Conservation (phyloP, 1,284 basidiomycete genomes). For the Malassezia nana region DNA sequence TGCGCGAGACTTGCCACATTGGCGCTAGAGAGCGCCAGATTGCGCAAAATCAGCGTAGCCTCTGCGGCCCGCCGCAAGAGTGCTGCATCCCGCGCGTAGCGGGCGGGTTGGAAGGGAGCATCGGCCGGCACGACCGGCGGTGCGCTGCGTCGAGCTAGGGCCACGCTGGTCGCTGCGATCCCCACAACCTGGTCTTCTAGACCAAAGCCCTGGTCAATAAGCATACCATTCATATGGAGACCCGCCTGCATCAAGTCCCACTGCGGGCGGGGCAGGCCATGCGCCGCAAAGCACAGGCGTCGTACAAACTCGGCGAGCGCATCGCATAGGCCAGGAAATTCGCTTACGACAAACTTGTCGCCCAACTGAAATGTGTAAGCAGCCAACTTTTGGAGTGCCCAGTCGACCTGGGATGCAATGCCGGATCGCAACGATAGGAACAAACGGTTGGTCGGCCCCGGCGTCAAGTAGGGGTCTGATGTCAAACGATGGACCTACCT, state of each 20-base stretch:
- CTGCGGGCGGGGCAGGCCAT: constrained; percentile 17
- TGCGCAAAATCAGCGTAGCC: constrained; percentile 33
- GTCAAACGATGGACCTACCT: background rate
- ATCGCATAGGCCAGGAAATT: constrained; percentile 34
- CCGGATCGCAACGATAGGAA: constrained; percentile 38
- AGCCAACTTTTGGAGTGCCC: constrained; percentile 36
- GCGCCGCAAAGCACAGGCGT: constrained; percentile 27
- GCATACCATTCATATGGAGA: background rate
- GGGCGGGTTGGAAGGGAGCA: constrained; percentile 2
- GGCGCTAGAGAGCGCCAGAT: constrained; percentile 19
- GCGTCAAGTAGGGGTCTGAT: constrained; percentile 21
- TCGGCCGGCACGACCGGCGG: background rate
- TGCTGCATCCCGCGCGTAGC: constrained; percentile 19
- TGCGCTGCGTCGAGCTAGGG: background rate
- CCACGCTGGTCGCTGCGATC: constrained; percentile 1
- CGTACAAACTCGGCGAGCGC: constrained; percentile 28
- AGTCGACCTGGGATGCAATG: constrained; percentile 40
- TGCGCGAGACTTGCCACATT: constrained; percentile 20
- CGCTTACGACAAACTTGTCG: constrained; percentile 23
- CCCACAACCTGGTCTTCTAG: constrained; percentile 16
- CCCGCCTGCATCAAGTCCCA: constrained; percentile 24
- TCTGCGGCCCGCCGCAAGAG: constrained; percentile 35
- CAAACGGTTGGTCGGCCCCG: constrained; percentile 38
- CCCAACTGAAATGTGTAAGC: constrained; percentile 17
- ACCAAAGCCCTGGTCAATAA: constrained; percentile 25